Conservation (phyloP, 2,329 filamentous ascomycete genomes). For the Phyllosticta capitalensis region DNA sequence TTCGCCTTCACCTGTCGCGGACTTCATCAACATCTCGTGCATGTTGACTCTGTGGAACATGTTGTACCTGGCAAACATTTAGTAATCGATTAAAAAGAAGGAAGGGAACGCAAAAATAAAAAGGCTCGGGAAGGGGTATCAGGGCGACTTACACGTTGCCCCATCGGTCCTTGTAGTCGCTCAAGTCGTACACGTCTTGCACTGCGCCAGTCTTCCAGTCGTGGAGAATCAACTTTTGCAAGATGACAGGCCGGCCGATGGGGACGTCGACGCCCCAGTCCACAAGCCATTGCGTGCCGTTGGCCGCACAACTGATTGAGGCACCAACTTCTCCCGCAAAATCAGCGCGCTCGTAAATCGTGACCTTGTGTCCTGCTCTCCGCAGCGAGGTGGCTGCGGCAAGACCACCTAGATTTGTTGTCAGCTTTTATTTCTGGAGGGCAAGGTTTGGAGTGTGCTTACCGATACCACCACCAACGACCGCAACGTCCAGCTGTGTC, state of each 20-base stretch:
- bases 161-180: constrained; percentile 57
- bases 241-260: constrained; percentile 55
- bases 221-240: constrained; percentile 57
- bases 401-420: constrained; percentile 31
- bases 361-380: constrained; percentile 45
- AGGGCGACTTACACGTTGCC: constrained; percentile 35
- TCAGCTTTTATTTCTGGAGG: neutral
- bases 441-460: neutral
- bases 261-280: constrained; percentile 57
- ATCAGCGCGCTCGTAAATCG: constrained; percentile 57
- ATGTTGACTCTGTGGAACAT: constrained; percentile 63
- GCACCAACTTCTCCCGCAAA: constrained; percentile 57
- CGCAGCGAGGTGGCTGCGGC: constrained; percentile 43
- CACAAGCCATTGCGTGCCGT: constrained; percentile 59
- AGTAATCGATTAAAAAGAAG: too few species aligned
- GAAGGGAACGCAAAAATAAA: neutral
- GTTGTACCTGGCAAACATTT: constrained; percentile 43
- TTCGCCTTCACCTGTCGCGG: constrained; percentile 44
- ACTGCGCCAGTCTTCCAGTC: constrained; percentile 62
- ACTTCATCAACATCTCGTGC: constrained; percentile 57
- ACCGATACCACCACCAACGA: constrained; percentile 46
- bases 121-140: constrained; percentile 23
- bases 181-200: constrained; percentile 53
- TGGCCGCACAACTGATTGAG: constrained; percentile 49
- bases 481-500: constrained; percentile 26